phyloP scores from a whole-genome alignment of 2,329 filamentous ascomycete species.

The Aureobasidium sp. region DNA sequence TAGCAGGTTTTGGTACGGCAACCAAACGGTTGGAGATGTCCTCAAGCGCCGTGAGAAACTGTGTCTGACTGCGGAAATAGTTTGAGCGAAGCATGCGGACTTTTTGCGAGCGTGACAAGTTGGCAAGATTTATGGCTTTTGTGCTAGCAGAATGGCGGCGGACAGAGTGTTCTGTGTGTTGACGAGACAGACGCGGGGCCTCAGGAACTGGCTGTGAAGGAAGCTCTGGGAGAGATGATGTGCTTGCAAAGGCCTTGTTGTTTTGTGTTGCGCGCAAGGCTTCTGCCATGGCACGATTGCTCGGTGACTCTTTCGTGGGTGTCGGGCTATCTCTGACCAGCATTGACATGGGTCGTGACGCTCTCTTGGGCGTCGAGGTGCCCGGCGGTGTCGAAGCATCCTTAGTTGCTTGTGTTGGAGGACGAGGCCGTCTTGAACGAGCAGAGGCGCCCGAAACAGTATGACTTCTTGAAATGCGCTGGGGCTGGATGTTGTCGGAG shows the following conservation, averaged over 20 bases:
- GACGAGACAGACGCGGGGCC: slow-evolving; percentile 20
- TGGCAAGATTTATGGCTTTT: slow-evolving; percentile 50
- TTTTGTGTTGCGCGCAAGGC: slow-evolving; percentile 28
- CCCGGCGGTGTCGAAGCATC: neutral
- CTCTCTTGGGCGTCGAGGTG: neutral
- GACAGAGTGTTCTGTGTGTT: slow-evolving; percentile 28
- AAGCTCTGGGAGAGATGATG: slow-evolving; percentile 29
- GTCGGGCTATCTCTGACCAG: neutral
- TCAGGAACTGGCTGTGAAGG: slow-evolving; percentile 14
- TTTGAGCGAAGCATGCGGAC: slow-evolving; percentile 68
- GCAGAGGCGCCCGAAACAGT: slow-evolving; percentile 51
- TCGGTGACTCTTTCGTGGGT: neutral
- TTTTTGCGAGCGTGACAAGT: slow-evolving; percentile 60
- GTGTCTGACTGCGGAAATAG: slow-evolving; percentile 75
- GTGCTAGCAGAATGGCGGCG: slow-evolving; percentile 53
- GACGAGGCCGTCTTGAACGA: slow-evolving; percentile 38
- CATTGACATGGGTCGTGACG: slow-evolving; percentile 7
- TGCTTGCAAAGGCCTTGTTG: slow-evolving; percentile 26
- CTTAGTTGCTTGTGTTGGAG: slow-evolving; percentile 19
- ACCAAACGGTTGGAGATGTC: slow-evolving; percentile 81
- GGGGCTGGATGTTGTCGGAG: slow-evolving; percentile 49
- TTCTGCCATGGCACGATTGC: neutral
- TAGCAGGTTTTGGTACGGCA: slow-evolving; percentile 71
- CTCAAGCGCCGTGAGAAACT: slow-evolving; percentile 72
- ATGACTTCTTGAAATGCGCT: slow-evolving; percentile 60